phyloP scores from a whole-genome alignment of 176 grass and related monocot species.

The Phoenix roebelenii region DNA sequence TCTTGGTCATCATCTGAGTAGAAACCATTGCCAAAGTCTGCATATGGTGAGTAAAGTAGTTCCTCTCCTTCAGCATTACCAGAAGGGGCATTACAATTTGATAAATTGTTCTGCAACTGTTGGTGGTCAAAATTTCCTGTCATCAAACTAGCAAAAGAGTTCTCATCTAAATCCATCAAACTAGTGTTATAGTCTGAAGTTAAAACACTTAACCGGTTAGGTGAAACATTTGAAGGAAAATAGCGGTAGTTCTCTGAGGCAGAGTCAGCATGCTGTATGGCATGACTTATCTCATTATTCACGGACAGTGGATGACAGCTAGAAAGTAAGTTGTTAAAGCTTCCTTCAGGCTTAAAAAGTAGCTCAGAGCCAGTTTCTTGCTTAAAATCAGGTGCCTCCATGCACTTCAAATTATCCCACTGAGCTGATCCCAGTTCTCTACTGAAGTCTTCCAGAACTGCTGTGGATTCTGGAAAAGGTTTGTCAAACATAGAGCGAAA shows the following conservation, averaged over 20 bases:
- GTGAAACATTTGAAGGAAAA: slow-evolving; percentile 8
- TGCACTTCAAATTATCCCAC: not conserved
- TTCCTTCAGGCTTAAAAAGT: slow-evolving; percentile 7
- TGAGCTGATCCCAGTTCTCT: slow-evolving; percentile 22
- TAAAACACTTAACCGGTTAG: slow-evolving; percentile 7
- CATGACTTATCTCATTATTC: slow-evolving; percentile 21
- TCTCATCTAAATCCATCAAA: not conserved
- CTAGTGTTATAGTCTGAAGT: slow-evolving; percentile 1
- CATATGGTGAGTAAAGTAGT: slow-evolving; percentile 9
- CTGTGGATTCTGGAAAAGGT: no score
- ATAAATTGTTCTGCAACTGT: slow-evolving; percentile 16
- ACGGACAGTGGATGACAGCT: slow-evolving; percentile 11
- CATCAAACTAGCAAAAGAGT: slow-evolving; percentile 17
- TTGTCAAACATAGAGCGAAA: no score
- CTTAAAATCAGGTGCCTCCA: slow-evolving; percentile 20
- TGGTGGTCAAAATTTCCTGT: slow-evolving; percentile 21
- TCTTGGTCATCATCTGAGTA: slow-evolving; percentile 21
- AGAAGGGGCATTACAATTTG: slow-evolving; percentile 15
- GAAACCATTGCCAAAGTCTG: slow-evolving; percentile 23
- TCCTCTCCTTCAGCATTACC: slow-evolving; percentile 18
- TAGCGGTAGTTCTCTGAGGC: not conserved
- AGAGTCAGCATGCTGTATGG: not conserved
- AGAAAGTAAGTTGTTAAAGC: not conserved
- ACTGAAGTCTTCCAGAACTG: not conserved
- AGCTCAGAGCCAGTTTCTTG: slow-evolving; percentile 15